Evolutionary conservation across 2,329 filamentous ascomycete species (phyloP).

Genomic region (Talaromyces sp.): DNA sequence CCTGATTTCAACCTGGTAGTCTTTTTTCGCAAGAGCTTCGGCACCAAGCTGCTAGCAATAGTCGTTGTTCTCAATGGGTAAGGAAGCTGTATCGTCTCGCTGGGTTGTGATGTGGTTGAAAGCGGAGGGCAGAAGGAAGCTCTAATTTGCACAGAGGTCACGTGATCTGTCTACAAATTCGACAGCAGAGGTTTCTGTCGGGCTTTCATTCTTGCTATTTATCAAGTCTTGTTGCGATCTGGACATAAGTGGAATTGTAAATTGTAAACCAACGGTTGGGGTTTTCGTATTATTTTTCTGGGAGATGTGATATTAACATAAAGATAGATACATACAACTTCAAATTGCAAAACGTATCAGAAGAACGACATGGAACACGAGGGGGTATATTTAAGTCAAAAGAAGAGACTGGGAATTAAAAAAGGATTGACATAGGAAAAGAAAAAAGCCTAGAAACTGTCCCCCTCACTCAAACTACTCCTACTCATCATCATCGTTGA

Average conservation of each 20-base stretch:
- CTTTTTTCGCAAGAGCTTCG: too few relatives aligned
- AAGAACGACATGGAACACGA: neutral
- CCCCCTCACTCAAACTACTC: neutral
- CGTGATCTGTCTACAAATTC: neutral
- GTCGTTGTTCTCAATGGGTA: too few relatives aligned
- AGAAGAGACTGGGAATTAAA: neutral
- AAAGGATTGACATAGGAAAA: neutral
- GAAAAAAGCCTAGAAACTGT: neutral
- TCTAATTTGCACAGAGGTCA: neutral
- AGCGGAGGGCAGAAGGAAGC: neutral
- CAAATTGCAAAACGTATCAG: too few relatives aligned
- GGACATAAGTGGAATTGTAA: neutral
- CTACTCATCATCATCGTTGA: neutral
- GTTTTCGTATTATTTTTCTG: neutral
- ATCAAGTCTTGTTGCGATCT: too few relatives aligned
- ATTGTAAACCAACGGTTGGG: neutral
- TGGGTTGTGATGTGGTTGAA: neutral
- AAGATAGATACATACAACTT: neutral
- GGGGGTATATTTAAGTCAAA: slow-evolving; percentile 9
- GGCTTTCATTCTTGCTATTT: neutral
- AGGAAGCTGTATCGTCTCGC: too few relatives aligned
- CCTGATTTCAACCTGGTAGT: too few relatives aligned
- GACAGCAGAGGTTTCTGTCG: neutral
- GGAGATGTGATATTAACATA: neutral
- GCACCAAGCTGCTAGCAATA: neutral